phyloP scores from a whole-genome alignment of 2,329 filamentous ascomycete genomes.

The Colletotrichum sp. region DNA sequence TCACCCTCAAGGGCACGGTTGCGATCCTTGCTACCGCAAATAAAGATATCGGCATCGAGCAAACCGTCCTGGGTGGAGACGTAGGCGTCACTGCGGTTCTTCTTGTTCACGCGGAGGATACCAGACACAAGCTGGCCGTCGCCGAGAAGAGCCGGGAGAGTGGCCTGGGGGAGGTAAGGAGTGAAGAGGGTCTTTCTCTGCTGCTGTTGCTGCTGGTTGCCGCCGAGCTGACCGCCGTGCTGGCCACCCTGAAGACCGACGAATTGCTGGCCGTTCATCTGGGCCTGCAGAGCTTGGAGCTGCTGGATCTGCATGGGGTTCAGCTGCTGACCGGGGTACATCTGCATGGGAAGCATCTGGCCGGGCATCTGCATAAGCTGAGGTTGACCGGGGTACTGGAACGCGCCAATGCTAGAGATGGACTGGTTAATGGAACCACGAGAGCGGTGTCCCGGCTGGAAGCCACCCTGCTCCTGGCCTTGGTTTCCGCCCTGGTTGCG shows the following conservation, averaged over 20 bases:
- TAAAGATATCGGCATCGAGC: constrained; percentile 97
- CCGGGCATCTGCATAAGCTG: constrained; percentile 86
- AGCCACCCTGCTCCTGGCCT: constrained; percentile 75
- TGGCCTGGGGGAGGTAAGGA: constrained; percentile 94
- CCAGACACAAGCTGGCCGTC: constrained; percentile 96
- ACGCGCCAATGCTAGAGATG: constrained; percentile 80
- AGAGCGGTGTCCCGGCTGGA: constrained; percentile 90
- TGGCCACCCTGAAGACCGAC: constrained; percentile 73
- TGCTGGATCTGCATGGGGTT: constrained; percentile 89
- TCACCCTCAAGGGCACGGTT: constrained; percentile 97
- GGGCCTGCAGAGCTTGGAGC: constrained; percentile 89
- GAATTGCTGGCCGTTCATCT: constrained; percentile 78
- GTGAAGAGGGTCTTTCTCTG: constrained; percentile 99
- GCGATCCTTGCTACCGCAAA: constrained; percentile 98
- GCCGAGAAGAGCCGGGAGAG: constrained; percentile 84
- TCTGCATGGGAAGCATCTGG: constrained; percentile 84
- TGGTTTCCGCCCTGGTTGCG: constrained; percentile 76
- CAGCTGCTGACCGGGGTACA: constrained; percentile 84
- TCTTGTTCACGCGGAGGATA: constrained; percentile 98
- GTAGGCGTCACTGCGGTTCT: constrained; percentile 98
- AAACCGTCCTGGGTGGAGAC: constrained; percentile 88
- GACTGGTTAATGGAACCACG: constrained; percentile 83
- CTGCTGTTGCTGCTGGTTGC: constrained; percentile 78
- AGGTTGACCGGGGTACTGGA: constrained; percentile 87
- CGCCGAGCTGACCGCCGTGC: constrained; percentile 70